These are phyloP conservation scores for Podospora conica DNA, from an alignment of 495 filamentous ascomycete genomes.

Conservation along the genomic window DNA sequence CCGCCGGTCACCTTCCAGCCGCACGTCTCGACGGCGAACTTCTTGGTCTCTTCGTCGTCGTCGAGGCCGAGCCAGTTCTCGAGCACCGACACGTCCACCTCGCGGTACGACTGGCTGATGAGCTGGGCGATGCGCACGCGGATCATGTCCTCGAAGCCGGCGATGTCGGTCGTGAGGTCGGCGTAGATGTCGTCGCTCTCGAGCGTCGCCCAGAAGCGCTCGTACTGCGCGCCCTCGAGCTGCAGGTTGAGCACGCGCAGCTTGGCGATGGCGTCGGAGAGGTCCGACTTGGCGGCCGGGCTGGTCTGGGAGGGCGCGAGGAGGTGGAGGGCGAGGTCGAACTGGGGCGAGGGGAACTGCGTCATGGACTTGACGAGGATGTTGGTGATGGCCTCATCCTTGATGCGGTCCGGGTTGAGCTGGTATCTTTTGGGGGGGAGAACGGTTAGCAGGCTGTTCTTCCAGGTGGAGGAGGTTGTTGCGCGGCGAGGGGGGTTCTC, in stretches of 20 bases:
- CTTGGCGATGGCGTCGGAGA: slow-evolving; percentile 84
- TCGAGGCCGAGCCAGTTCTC: slow-evolving; percentile 82
- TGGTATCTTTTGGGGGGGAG: slow-evolving; percentile 65
- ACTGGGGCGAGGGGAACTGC: slow-evolving; percentile 94
- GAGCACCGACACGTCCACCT: slow-evolving; percentile 67
- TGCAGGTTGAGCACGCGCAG: slow-evolving; percentile 75
- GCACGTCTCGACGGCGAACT: slow-evolving; percentile 77
- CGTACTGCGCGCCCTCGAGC: slow-evolving; percentile 80
- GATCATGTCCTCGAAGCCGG: slow-evolving; percentile 95
- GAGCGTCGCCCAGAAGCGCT: slow-evolving; percentile 85
- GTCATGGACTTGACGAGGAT: slow-evolving; percentile 97
- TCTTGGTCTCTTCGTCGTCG: slow-evolving; percentile 64
- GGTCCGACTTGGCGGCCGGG: slow-evolving; percentile 46
- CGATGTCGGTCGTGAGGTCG: slow-evolving; percentile 87
- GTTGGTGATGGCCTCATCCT: slow-evolving; percentile 95
- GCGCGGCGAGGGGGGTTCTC: background rate
- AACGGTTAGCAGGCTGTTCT: background rate
- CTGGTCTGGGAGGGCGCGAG: slow-evolving; percentile 51
- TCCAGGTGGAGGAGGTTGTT: background rate
- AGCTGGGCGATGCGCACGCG: slow-evolving; percentile 85
- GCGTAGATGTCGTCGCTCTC: slow-evolving; percentile 95
- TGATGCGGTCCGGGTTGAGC: slow-evolving; percentile 97
- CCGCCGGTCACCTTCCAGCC: slow-evolving; percentile 69
- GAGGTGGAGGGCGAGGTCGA: slow-evolving; percentile 86
- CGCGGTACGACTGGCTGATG: slow-evolving; percentile 79